Evolutionary conservation across 305 asterid genomes (phyloP).

Genomic region (Solanum hybrid): DNA sequence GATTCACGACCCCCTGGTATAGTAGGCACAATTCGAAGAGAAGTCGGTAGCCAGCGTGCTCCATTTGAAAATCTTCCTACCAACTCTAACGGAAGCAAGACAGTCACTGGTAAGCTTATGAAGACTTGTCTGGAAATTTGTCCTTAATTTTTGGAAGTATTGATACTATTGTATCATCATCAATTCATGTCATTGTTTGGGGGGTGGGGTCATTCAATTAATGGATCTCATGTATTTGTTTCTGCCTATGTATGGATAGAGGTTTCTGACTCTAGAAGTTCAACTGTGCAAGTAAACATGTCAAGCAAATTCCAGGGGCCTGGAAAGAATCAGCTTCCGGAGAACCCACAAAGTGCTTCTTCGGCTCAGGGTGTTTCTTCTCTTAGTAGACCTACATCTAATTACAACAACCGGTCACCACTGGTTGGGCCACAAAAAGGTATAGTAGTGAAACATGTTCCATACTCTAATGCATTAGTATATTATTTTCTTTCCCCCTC

Average conservation of each 20-base stretch:
- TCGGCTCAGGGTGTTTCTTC: slow-evolving; percentile 29
- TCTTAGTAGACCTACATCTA: slow-evolving; percentile 60
- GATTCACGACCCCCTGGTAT: slow-evolving; percentile 38
- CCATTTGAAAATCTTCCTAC: slow-evolving; percentile 16
- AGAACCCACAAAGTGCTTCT: slow-evolving; percentile 35
- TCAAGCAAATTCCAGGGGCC: slow-evolving; percentile 30
- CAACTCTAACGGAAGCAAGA: slow-evolving; percentile 29
- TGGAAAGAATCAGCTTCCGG: slow-evolving; percentile 47
- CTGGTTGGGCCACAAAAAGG: slow-evolving; percentile 70
- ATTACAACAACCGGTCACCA: slow-evolving; percentile 55
- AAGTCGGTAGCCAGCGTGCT: slow-evolving; percentile 32
- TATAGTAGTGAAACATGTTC: slow-evolving; percentile 1
- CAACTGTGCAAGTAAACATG: slow-evolving; percentile 33
- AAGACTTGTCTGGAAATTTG: slow-evolving; percentile 16
- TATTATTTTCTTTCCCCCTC: background rate
- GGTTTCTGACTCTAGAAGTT: slow-evolving; percentile 32
- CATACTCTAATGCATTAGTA: background rate
- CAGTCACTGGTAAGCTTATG: slow-evolving; percentile 36
- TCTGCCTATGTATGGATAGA: slow-evolving; percentile 24
- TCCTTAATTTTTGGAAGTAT: background rate
- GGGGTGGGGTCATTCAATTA: slow-evolving; percentile 6
- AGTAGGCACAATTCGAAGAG: slow-evolving; percentile 37
- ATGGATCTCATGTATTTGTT: slow-evolving; percentile 8
- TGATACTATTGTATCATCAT: background rate
- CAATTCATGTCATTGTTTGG: background rate